These are phyloP conservation scores for Mycena vitilis DNA, from an alignment of 768 basidiomycete genomes.

Conservation along the genomic window DNA sequence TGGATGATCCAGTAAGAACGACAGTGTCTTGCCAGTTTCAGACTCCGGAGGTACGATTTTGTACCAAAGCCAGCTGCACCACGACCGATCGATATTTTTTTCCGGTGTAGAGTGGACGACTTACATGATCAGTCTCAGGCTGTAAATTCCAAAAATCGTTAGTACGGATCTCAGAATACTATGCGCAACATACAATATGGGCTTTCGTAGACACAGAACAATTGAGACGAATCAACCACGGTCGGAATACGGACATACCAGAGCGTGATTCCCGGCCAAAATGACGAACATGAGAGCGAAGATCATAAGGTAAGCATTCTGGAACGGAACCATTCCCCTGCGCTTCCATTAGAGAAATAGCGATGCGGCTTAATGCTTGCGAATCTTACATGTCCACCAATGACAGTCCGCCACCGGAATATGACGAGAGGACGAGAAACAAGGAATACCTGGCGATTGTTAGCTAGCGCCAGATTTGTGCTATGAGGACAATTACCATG, in stretches of 20 bases:
- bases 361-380: conserved; percentile 1
- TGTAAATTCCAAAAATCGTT: conserved; percentile 36
- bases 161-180: not conserved
- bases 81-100: conserved; percentile 1
- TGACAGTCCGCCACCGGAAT: conserved; percentile 78
- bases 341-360: conserved; percentile 6
- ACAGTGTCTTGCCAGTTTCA: conserved; percentile 62
- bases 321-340: conserved; percentile 79
- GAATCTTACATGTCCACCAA: conserved; percentile 65
- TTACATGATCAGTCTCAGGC: conserved; percentile 73
- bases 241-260: conserved; percentile 53
- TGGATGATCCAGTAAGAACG: conserved; percentile 84
- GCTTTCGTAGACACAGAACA: conserved; percentile 10
- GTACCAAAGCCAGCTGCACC: conserved; percentile 68
- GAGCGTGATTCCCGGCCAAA: conserved; percentile 81
- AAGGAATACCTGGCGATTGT: conserved; percentile 52
- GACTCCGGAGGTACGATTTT: conserved; percentile 61
- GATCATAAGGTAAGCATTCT: conserved; percentile 73
- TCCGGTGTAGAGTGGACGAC: conserved; percentile 30
- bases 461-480: conserved; percentile 37
- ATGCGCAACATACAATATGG: conserved; percentile 24
- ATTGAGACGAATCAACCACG: not conserved
- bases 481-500: conserved; percentile 58
- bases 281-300: conserved; percentile 70
- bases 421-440: conserved; percentile 61